Percentiles rank a stretch among this genome's conserved stretches.
Conservation (phyloP, 352 stramenopile genomes). For the Pythium aristosporum region DNA sequence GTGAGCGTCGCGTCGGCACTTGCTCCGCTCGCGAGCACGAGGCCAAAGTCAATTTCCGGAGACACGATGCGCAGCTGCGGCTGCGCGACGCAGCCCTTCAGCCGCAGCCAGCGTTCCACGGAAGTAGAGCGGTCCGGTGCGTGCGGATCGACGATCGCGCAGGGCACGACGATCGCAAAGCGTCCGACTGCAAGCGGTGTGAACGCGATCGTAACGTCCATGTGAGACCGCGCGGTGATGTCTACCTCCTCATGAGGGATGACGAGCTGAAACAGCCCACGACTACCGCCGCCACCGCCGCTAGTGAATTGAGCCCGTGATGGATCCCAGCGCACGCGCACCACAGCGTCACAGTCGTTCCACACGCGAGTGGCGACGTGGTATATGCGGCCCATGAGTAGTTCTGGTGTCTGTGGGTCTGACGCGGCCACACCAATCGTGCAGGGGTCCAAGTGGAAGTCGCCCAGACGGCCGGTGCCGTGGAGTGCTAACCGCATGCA, state of each 20-base stretch:
- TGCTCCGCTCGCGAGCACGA: constrained; percentile 62
- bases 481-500: constrained; percentile 14
- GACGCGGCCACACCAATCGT: background rate
- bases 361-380: constrained; percentile 8
- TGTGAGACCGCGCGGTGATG: constrained; percentile 19
- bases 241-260: background rate
- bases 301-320: constrained; percentile 14
- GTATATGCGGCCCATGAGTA: constrained; percentile 13
- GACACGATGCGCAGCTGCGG: constrained; percentile 47
- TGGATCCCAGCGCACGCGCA: constrained; percentile 39
- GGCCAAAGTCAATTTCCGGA: constrained; percentile 68
- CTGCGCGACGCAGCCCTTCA: constrained; percentile 44
- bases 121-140: background rate
- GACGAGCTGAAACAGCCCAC: background rate
- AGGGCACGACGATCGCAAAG: constrained; percentile 53
- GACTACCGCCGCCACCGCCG: background rate
- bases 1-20: constrained; percentile 38
- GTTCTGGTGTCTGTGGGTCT: constrained; percentile 1
- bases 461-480: constrained; percentile 16
- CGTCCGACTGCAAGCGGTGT: constrained; percentile 34
- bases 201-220: constrained; percentile 34
- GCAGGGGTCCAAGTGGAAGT: constrained; percentile 16
- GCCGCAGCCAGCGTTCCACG: constrained; percentile 52
- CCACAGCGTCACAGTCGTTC: constrained; percentile 36
- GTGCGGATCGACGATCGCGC: constrained; percentile 24